phyloP scores from a whole-genome alignment of 2,329 filamentous ascomycete species.

The Herpotrichia juniperi region DNA sequence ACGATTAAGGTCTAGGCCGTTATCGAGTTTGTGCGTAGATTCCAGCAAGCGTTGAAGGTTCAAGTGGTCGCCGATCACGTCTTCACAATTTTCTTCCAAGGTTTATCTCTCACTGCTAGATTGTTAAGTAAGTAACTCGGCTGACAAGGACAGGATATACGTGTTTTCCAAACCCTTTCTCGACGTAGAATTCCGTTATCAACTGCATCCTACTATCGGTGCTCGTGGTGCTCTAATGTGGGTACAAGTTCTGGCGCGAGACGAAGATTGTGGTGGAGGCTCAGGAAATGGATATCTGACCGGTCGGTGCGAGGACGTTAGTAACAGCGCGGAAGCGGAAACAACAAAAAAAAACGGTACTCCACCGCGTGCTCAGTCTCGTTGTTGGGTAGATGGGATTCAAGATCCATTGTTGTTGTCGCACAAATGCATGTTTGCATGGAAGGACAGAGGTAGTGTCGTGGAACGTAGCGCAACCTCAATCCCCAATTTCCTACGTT shows the following conservation, averaged over 20 bases:
- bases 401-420: too few relatives aligned
- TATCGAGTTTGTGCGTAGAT: slow-evolving; percentile 51
- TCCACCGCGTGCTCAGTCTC: neutral
- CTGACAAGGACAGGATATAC: slow-evolving; percentile 15
- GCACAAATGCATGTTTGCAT: too few relatives aligned
- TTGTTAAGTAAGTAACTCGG: neutral
- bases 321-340: neutral
- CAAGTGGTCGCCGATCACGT: slow-evolving; percentile 32
- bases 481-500: too few relatives aligned
- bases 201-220: slow-evolving; percentile 24
- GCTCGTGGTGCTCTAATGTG: slow-evolving; percentile 16
- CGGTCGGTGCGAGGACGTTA: slow-evolving; percentile 22
- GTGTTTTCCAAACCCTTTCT: slow-evolving; percentile 22
- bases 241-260: slow-evolving; percentile 29
- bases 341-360: neutral
- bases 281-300: slow-evolving; percentile 49
- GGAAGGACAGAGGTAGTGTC: too few relatives aligned
- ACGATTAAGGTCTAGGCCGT: slow-evolving; percentile 48
- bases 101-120: neutral
- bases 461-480: too few relatives aligned
- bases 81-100: slow-evolving; percentile 24
- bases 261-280: slow-evolving; percentile 46
- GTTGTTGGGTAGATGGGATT: neutral
- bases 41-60: slow-evolving; percentile 49
- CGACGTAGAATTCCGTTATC: slow-evolving; percentile 19